These are phyloP conservation scores for Kwoniella bestiolae DNA, from an alignment of 768 basidiomycete species.

Conservation along the genomic window DNA sequence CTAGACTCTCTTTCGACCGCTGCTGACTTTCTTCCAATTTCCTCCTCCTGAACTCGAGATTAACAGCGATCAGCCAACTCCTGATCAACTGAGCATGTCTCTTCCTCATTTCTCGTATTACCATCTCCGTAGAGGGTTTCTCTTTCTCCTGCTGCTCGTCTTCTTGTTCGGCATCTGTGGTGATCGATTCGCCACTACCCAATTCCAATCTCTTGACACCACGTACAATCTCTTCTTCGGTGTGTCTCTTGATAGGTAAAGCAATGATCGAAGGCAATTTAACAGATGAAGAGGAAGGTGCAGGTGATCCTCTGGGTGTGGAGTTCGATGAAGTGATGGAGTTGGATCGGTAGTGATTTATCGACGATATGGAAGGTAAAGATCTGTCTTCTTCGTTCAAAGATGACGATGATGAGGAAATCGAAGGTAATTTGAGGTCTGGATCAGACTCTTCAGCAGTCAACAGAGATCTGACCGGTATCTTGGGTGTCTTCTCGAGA, in stretches of 20 bases:
- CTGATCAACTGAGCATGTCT: slow-evolving; percentile 47
- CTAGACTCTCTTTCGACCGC: slow-evolving; percentile 12
- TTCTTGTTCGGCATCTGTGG: not conserved
- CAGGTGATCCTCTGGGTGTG: slow-evolving; percentile 19
- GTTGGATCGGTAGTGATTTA: slow-evolving; percentile 9
- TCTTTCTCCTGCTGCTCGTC: slow-evolving; percentile 10
- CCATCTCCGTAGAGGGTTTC: not conserved
- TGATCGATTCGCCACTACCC: slow-evolving; percentile 19
- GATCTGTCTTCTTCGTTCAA: not conserved
- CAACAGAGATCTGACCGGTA: slow-evolving; percentile 40
- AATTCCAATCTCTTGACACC: slow-evolving; percentile 52
- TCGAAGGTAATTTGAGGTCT: slow-evolving; percentile 47
- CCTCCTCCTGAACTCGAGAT: slow-evolving; percentile 39
- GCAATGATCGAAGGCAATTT: not conserved
- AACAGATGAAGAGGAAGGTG: slow-evolving; percentile 2
- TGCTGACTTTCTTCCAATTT: slow-evolving; percentile 27
- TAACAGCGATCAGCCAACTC: slow-evolving; percentile 51
- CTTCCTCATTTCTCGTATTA: slow-evolving; percentile 27
- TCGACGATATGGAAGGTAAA: slow-evolving; percentile 5
- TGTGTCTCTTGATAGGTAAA: slow-evolving; percentile 49
- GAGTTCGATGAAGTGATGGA: slow-evolving; percentile 10
- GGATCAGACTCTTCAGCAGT: slow-evolving; percentile 40
- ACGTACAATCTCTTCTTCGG: slow-evolving; percentile 47
- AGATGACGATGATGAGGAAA: slow-evolving; percentile 19
- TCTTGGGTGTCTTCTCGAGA: slow-evolving; percentile 40